phyloP scores from a whole-genome alignment of 1,284 basidiomycete genomes.

The Ganoderma lingzhi region DNA sequence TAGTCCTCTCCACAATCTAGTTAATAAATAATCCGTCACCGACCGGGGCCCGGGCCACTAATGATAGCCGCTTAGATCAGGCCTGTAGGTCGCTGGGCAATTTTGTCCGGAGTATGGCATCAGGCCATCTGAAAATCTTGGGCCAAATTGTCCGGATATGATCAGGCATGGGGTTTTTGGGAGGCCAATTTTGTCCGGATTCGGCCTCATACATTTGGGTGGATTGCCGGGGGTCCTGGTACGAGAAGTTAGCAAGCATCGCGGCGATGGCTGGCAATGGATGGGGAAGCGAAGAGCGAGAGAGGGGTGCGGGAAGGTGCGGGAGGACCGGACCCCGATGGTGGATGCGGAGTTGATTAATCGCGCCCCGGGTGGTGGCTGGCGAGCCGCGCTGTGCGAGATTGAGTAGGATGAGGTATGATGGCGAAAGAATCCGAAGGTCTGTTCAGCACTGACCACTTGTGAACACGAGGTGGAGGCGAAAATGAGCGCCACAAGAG shows the following conservation, averaged over 20 bases:
- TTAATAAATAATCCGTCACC: no score
- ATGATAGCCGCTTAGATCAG: no score
- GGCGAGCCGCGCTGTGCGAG: background rate
- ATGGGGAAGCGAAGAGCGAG: conserved; percentile 15
- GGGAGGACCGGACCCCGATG: conserved; percentile 10
- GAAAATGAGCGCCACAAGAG: background rate
- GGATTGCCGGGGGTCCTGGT: no score
- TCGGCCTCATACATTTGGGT: no score
- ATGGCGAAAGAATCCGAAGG: background rate
- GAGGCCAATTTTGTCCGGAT: no score
- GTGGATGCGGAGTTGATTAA: background rate
- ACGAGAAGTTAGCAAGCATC: conserved; percentile 8
- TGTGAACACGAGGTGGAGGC: background rate
- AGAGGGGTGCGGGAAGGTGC: conserved; percentile 8
- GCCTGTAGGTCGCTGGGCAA: no score
- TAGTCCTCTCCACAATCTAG: no score
- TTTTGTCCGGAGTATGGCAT: no score
- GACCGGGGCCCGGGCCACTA: no score
- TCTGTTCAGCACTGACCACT: background rate
- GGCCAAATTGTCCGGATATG: no score
- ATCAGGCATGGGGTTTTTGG: no score
- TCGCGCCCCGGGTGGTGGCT: conserved; percentile 3
- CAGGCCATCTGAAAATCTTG: no score
- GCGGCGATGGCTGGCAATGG: conserved; percentile 7
- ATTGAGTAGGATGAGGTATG: background rate